A percentile compares a stretch with the other conserved stretches of the same genome.
Evolutionary conservation across 2,329 filamentous ascomycete genomes (phyloP).

Genomic region (Trichoderma citrinoviride): DNA sequence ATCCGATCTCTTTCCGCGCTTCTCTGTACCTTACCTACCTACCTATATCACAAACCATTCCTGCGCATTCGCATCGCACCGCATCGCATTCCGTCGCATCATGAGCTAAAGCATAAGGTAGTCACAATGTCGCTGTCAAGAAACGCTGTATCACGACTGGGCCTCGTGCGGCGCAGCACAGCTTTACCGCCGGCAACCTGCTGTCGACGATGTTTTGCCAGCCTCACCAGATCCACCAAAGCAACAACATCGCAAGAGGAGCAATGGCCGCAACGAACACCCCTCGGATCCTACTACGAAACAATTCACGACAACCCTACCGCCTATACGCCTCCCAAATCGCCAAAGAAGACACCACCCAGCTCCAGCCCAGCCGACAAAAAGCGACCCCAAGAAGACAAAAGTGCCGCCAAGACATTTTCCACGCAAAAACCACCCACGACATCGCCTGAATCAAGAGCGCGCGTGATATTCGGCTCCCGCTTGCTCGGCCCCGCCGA

Average conservation of each 20-base stretch:
- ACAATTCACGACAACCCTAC: conserved; percentile 50
- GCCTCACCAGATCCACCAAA: conserved; percentile 24
- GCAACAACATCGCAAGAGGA: conserved; percentile 21
- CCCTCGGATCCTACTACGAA: conserved; percentile 59
- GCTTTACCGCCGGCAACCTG: conserved; percentile 20
- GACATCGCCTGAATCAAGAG: conserved; percentile 51
- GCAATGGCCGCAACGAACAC: conserved; percentile 40
- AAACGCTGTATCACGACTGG: conserved; percentile 34
- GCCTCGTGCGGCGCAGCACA: conserved; percentile 30
- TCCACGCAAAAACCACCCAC: conserved; percentile 23
- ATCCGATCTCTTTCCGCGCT: neutral
- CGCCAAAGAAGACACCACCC: conserved; percentile 46
- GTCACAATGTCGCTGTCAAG: conserved; percentile 33
- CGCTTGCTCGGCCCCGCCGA: conserved; percentile 71
- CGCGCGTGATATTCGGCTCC: conserved; percentile 77
- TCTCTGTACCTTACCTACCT: too few relatives aligned
- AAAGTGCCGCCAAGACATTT: conserved; percentile 18
- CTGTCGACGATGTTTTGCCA: conserved; percentile 32
- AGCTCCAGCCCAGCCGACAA: conserved; percentile 39
- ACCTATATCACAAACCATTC: neutral
- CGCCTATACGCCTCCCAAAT: conserved; percentile 39
- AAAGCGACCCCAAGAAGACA: conserved; percentile 12
- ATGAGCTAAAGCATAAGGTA: neutral
- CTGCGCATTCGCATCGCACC: neutral
- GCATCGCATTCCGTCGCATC: neutral